These are phyloP conservation scores for Phytophthora capsici DNA, from an alignment of 352 stramenopile genomes.

Conservation along the genomic window DNA sequence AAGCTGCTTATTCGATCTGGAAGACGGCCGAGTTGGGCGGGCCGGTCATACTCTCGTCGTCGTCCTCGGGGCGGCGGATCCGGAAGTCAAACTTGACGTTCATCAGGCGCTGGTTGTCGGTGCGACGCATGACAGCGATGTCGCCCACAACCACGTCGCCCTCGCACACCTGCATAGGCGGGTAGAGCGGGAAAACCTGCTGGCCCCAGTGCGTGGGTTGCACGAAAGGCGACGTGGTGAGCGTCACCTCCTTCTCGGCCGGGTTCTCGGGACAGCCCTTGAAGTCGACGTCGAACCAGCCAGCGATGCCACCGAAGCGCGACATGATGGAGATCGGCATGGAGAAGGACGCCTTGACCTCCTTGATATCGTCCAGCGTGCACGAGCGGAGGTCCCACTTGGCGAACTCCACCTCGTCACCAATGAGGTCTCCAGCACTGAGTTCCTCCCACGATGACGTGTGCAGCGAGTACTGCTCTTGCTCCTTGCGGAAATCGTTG, in stretches of 20 bases:
- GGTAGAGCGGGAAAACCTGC: slow-evolving; percentile 87
- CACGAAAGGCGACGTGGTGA: slow-evolving; percentile 92
- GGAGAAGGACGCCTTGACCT: slow-evolving; percentile 67
- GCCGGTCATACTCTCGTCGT: slow-evolving; percentile 46
- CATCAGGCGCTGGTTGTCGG: slow-evolving; percentile 90
- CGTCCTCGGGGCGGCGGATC: slow-evolving; percentile 70
- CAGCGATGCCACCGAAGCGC: slow-evolving; percentile 94
- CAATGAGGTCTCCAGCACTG: slow-evolving; percentile 76
- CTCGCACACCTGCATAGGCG: slow-evolving; percentile 83
- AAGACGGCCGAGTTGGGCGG: slow-evolving; percentile 70
- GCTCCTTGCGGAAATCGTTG: slow-evolving; percentile 86
- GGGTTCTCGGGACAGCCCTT: slow-evolving; percentile 86
- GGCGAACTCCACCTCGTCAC: slow-evolving; percentile 83
- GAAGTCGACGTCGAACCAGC: slow-evolving; percentile 99
- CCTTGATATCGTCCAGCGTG: slow-evolving; percentile 86
- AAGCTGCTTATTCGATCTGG: slow-evolving; percentile 83
- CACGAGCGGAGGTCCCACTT: slow-evolving; percentile 86
- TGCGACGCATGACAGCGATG: slow-evolving; percentile 75
- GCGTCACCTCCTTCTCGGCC: slow-evolving; percentile 78
- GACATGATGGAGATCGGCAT: slow-evolving; percentile 90
- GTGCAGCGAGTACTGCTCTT: slow-evolving; percentile 89
- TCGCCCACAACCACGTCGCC: slow-evolving; percentile 76
- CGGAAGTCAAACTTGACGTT: slow-evolving; percentile 90
- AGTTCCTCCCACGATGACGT: slow-evolving; percentile 88
- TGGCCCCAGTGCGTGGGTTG: slow-evolving; percentile 90